phyloP scores from a whole-genome alignment of 2,329 filamentous ascomycete species.

The Trichoderma sp. region DNA sequence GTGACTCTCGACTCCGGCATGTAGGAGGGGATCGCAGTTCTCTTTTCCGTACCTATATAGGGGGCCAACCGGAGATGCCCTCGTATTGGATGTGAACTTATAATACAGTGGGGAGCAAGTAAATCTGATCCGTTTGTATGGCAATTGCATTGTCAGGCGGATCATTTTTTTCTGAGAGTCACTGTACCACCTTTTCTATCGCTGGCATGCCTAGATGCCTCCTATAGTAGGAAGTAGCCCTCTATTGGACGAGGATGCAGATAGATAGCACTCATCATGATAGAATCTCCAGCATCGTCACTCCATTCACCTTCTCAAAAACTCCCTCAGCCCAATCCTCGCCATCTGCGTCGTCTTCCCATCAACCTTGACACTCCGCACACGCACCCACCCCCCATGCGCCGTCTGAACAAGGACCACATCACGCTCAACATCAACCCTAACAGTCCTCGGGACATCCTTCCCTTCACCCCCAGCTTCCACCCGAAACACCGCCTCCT shows the following conservation, averaged over 20 bases:
- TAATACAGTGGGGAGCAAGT: too few species aligned
- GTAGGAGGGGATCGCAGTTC: not conserved
- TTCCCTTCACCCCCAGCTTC: not conserved
- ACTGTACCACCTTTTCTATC: not conserved
- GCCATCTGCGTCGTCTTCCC: slow-evolving; percentile 38
- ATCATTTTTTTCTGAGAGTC: too few species aligned
- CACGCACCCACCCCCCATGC: slow-evolving; percentile 34
- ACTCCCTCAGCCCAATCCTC: slow-evolving; percentile 32
- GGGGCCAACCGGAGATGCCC: not conserved
- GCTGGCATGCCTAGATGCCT: not conserved
- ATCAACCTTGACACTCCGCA: slow-evolving; percentile 41
- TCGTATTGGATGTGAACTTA: not conserved
- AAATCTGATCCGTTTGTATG: too few species aligned
- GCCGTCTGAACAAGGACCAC: slow-evolving; percentile 33
- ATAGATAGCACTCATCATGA: not conserved
- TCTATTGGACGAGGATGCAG: not conserved
- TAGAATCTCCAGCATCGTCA: not conserved
- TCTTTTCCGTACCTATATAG: too few species aligned
- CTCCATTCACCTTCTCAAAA: slow-evolving; percentile 9
- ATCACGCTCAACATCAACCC: slow-evolving; percentile 30
- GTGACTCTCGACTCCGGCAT: not conserved
- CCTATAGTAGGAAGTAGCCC: too few species aligned
- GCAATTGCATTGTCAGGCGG: too few species aligned
- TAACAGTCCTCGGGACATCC: slow-evolving; percentile 19
- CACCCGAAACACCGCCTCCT: slow-evolving; percentile 31